Base-by-base conservation (phyloP, 192 early-diverging fungal genomes). In the Martensiomyces pterosporus region DNA sequence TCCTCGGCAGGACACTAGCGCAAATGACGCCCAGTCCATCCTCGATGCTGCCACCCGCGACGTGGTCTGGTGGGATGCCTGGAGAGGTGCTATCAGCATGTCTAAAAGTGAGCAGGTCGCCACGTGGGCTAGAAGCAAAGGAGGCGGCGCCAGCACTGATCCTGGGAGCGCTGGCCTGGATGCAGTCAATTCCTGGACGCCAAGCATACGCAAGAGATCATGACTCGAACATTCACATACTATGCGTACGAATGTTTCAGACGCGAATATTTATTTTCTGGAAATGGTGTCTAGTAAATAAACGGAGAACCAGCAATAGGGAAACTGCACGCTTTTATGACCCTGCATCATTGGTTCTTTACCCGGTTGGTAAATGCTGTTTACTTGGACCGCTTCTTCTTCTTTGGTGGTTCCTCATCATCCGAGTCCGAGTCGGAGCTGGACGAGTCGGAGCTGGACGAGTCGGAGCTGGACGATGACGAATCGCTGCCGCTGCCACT, bases 21-120 rank as follows among this genome's bases (percentile, higher is more conserved):
- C 9, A 1, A 44, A 45, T 9, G 58, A 65, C 32, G 62, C 69
- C 1, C 37, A 53, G 21, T 57, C 69, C 6, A 52, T 73, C 15
- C 18, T 73, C 2, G 54, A 65, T n/a, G 57, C 57, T 23, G 63
- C 49, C 0, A 40, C 59, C 6, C 36, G 47, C 26, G 49, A 65
- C 15, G 25, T 46, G 8, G 55, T 64, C 3, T 73, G 69, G 69
- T 73, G 69, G 69, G 62, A 65, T n/a, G 62, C 69, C 6, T 73
- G 69, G 69, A 53, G 69, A 23, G 69, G 69, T 15, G 69, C 69
- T 32, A 61, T 52, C 12, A 65, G 51, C 27, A 57, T 73, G 69
- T 57, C 69, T 4, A 73, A 65, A 47, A 24, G 54, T 33, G 69
- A 73, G 50, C 69, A 65, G 69, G 55, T 73, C 53, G 32, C 29